Evolutionary conservation across 768 basidiomycete genomes (phyloP).

Genomic region (Dictyophora rubrovolvata): DNA sequence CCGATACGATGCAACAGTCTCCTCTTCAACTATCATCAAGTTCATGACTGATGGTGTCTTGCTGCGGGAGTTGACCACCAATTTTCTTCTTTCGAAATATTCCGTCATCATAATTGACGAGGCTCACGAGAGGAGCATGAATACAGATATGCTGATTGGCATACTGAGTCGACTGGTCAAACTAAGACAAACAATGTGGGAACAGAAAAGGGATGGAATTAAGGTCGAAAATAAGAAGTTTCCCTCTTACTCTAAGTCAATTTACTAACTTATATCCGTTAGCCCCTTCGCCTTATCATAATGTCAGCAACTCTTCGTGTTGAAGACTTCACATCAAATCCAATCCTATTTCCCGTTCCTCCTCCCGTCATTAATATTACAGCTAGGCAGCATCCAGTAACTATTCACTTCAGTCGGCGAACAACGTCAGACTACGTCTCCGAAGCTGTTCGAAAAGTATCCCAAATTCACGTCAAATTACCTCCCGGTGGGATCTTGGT

Average conservation of each 20-base stretch:
- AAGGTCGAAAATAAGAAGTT: conserved; percentile 45
- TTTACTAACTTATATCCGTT: conserved; percentile 7
- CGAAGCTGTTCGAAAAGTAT: conserved; percentile 82
- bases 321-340: conserved; percentile 85
- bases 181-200: conserved; percentile 85
- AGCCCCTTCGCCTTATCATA: conserved; percentile 88
- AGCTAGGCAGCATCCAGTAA: conserved; percentile 91
- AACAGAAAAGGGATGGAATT: conserved; percentile 53
- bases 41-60: conserved; percentile 99
- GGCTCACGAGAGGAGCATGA: conserved; percentile 96
- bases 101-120: conserved; percentile 95
- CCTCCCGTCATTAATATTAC: conserved; percentile 90
- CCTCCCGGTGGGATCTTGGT: conserved; percentile 90
- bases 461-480: conserved; percentile 85
- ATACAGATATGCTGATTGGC: conserved; percentile 95
- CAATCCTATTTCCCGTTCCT: conserved; percentile 62
- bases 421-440: conserved; percentile 82
- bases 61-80: conserved; percentile 81
- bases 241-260: not conserved
- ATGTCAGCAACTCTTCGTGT: conserved; percentile 98
- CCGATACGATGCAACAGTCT: conserved; percentile 91
- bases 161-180: conserved; percentile 90
- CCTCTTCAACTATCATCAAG: conserved; percentile 84
- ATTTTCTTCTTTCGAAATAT: conserved; percentile 91
- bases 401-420: conserved; percentile 82